phyloP scores from a whole-genome alignment of 73 alveolate species.

The Paramecium octaurelia region DNA sequence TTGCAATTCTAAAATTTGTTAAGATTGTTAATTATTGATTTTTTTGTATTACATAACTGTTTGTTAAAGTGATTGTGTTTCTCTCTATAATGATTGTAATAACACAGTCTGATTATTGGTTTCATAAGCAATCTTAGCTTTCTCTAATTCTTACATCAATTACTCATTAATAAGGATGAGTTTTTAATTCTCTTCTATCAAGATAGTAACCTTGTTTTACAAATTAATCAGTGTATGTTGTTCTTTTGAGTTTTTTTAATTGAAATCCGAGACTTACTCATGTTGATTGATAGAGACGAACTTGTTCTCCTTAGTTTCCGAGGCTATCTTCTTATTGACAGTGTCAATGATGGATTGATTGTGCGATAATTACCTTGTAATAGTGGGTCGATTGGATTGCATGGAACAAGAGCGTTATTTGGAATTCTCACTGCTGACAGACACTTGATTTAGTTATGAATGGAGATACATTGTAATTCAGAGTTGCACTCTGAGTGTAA shows the following conservation, averaged over 20 bases:
- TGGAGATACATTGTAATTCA: not conserved
- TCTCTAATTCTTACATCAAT: not conserved
- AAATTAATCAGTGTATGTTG: not conserved
- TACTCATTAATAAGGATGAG: constrained; percentile 2
- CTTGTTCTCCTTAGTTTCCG: not conserved
- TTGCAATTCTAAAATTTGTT: not conserved
- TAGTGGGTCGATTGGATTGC: not conserved
- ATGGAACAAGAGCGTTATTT: not conserved
- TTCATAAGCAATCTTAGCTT: constrained; percentile 14
- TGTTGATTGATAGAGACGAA: not conserved
- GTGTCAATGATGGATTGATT: not conserved
- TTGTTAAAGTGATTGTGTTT: not conserved
- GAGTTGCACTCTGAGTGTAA: constrained; percentile 10
- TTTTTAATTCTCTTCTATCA: constrained; percentile 36
- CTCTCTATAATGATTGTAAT: constrained; percentile 26
- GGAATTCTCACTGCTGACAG: constrained; percentile 37
- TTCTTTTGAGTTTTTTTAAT: not conserved
- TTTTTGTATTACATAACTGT: not conserved
- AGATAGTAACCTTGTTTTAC: not conserved
- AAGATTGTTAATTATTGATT: constrained; percentile 15
- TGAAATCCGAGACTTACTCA: not conserved
- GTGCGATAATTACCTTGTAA: not conserved
- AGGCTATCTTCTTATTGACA: not conserved
- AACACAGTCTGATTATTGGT: not conserved
- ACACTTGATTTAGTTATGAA: not conserved